phyloP scores from a whole-genome alignment of 2,329 filamentous ascomycete species.

The Fusarium palustre region DNA sequence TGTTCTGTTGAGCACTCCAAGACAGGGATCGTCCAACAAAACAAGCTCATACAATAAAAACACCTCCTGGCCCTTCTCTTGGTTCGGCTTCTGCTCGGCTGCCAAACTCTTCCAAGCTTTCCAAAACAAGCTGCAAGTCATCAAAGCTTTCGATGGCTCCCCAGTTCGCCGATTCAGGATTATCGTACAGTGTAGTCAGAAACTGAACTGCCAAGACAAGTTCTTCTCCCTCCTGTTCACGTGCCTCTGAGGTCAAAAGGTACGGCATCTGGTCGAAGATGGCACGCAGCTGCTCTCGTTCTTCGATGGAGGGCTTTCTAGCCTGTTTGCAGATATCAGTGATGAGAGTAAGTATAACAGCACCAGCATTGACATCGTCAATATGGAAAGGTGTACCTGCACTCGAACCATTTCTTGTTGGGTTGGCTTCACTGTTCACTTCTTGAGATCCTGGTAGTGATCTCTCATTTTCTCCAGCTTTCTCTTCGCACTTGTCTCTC shows the following conservation, averaged over 20 bases:
- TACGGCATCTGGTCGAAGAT: constrained; percentile 18
- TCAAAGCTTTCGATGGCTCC: constrained; percentile 24
- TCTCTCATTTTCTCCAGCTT: constrained; percentile 2
- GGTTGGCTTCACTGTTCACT: neutral
- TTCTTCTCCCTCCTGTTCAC: neutral
- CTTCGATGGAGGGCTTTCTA: neutral
- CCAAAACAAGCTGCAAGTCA: constrained; percentile 5
- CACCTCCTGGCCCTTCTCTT: neutral
- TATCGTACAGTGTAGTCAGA: constrained; percentile 11
- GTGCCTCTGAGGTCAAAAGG: constrained; percentile 17
- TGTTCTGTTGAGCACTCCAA: neutral
- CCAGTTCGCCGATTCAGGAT: constrained; percentile 18
- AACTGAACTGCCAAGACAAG: constrained; percentile 11
- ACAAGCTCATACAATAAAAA: constrained; percentile 24
- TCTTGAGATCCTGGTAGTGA: neutral
- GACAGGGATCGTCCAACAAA: neutral
- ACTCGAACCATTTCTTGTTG: neutral
- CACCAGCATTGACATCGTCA: constrained; percentile 11
- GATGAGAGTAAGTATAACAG: constrained; percentile 7
- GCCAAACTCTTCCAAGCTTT: constrained; percentile 14
- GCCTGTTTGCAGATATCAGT: constrained; percentile 6
- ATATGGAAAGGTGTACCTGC: neutral
- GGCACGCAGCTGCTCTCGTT: neutral
- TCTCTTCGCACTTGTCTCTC: neutral
- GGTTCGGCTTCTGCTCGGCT: constrained; percentile 12